Base-by-base conservation (phyloP, 495 filamentous ascomycete species). In the Penicillium coffeae region DNA sequence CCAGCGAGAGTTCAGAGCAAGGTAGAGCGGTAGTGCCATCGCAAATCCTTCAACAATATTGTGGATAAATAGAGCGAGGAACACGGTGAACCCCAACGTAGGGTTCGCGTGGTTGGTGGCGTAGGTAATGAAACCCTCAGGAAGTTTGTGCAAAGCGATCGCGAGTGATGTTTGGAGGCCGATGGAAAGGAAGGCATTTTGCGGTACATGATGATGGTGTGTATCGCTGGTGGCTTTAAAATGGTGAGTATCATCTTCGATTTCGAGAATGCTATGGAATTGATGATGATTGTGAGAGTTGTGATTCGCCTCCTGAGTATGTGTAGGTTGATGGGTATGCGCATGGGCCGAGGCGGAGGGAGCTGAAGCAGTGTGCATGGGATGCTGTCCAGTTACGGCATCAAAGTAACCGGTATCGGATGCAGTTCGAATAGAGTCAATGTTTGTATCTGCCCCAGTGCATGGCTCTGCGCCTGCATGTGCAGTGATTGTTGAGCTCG, bases 91-190 rank as follows among this genome's bases (percentile, higher is more conserved):
- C 10, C 94, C 93, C 2, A 98, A 83, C 1, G 74, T 71, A 0
- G 93, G 90, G 59, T 86, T 96, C 22, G 89, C 94, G 52, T 98
- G 94, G 66, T 97, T 98, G 10, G 93, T 96, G 8, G 93, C 92
- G 65, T 93, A 98, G 21, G 94, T 98, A 48, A 98, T 96, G 69
- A 98, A 97, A 21, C 93, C 93, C 68, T 98, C 93, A 3, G 94
- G 93, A 15, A 96, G 84, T 63, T 98, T 98, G 71, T 98, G 93
- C 1, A 98, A 71, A 8, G 93, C 89, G 58, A 98, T 97, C 36
- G 93, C 94, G 41, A 95, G 82, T 8, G 87, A 88, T 0, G 92
- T 96, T 66, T 97, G 93, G 4, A 96, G 77, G 12, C 92, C 90
- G 47, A 97, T 92, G 38, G 87, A 87, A 38, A 97, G 75, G 62